Base-by-base conservation (phyloP, 179 eudicot species). In the Pouteria campechiana region DNA sequence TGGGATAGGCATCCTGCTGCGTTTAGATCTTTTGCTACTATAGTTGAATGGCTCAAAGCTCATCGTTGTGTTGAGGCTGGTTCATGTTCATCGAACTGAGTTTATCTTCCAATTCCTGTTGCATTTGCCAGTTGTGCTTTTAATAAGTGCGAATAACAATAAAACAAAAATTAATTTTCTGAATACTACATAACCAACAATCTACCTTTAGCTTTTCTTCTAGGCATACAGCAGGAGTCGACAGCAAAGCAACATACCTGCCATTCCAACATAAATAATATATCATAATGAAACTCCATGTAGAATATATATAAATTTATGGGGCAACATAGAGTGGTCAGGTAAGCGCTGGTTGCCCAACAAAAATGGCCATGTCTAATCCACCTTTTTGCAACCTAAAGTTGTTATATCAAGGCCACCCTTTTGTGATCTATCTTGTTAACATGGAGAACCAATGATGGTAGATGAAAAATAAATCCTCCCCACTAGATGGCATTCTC, bases 171-270 rank as follows among this genome's bases (percentile, higher is more conserved):
- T 13, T 9, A 13, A 34, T 7, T 0, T 24, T 4, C 25, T n/a
- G 17, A 15, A 11, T 10, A 36, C 29, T 13, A 10, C 22, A 4
- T 28, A 38, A 15, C 21, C n/a, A 22, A 27, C 36, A 17, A 30
- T 31, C 36, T 68, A 87, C 99, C 99, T 82, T 65, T 7, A 92
- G 96, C 63, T 69, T 92, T 61, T 68, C 84, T 61, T 87, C 96
- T 7, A 25, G 37, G 61, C 96, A 92, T 35, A 75, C 61, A 56
- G 72, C 76, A 50, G 96, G 99, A 16, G 99, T 87, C 30, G 92
- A 65, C 47, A 92, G 60, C 57, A 79, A 46, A 32, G 94, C 96
- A 38, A 67, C 69, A 58, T 90, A 87, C 72, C 99, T 90, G 79
- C 50, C 64, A 37, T n/a, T 14, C 55, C 21, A 37, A 22, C 45